phyloP scores from a whole-genome alignment of 1,284 basidiomycete species.

The Anthracocystis panici-leucophaei region DNA sequence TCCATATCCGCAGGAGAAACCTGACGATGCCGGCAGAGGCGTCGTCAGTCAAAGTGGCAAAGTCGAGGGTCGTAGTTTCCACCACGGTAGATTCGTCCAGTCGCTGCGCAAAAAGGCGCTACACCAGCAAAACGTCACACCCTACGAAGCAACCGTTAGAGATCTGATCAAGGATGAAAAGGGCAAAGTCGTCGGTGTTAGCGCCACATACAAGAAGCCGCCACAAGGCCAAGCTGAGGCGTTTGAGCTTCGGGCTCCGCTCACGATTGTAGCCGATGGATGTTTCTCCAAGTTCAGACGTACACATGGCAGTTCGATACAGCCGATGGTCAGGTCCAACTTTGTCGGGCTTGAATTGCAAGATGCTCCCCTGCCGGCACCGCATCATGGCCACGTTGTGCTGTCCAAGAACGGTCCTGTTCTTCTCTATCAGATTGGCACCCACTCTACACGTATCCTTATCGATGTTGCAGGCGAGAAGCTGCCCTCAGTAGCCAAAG shows the following conservation, averaged over 20 bases:
- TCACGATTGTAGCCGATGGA: conserved; percentile 92
- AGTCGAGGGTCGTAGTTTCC: conserved; percentile 81
- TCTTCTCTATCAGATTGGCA: conserved; percentile 86
- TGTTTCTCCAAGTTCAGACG: conserved; percentile 88
- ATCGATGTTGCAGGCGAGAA: conserved; percentile 86
- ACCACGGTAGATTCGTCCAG: conserved; percentile 93
- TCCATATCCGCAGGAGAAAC: conserved; percentile 79
- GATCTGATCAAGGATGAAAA: conserved; percentile 55
- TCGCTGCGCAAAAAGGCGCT: conserved; percentile 79
- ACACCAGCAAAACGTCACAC: conserved; percentile 60
- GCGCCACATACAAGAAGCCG: conserved; percentile 47
- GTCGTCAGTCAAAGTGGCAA: conserved; percentile 64
- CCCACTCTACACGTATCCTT: conserved; percentile 85
- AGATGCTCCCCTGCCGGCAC: conserved; percentile 81
- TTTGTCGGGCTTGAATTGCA: conserved; percentile 85
- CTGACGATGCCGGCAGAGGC: conserved; percentile 46
- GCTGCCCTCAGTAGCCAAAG: conserved; percentile 79
- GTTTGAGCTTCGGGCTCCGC: conserved; percentile 75
- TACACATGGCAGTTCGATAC: conserved; percentile 71
- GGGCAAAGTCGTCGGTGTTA: conserved; percentile 54
- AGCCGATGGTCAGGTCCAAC: conserved; percentile 77
- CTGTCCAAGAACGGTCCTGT: conserved; percentile 81
- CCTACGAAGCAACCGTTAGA: conserved; percentile 59
- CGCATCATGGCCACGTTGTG: conserved; percentile 87
- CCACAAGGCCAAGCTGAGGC: conserved; percentile 21